Base-by-base conservation (phyloP, 2,329 filamentous ascomycete species). In the Phialemoniopsis sp. region DNA sequence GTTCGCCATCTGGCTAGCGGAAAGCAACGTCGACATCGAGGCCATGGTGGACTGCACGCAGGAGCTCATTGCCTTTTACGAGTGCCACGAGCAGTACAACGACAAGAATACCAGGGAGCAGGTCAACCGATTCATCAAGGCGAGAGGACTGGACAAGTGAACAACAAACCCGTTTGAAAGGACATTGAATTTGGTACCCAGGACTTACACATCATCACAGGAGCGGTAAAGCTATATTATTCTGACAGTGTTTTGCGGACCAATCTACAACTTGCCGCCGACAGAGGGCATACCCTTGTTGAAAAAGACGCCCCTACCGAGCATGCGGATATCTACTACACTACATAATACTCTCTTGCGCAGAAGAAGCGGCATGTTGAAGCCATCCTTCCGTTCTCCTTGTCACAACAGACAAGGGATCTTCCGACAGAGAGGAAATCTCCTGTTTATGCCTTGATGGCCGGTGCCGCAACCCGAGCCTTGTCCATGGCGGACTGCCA, bases 11-110 rank as follows among this genome's bases (percentile, higher is more conserved):
- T 96, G 89, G 85, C 70, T 95, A 41, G 86, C 89, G 1, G 89
- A 95, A 56, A 93, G 87, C 53, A 85, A 80, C 41, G 79, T 95
- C 32, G 87, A 94, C 52, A 85, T 95, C 53, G 80, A 87, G 48
- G 85, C 82, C 26, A 83, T 94, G 60, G 85, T 95, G 37, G 88
- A 95, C 61, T 89, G 86, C 54, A 91, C 87, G 1, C 90, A 96
- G 63, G 90, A 95, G 64, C 76, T 95, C 46, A 87, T 96, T 38
- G 90, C 87, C 4, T 78, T 95, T 46, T 95, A 95, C 57, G 87
- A 94, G 55, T 77, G 68, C 44, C 68, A 77, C 37, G 77, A 80
- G 53, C 69, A 76, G 49, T 80, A 78, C 48, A 78, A 78, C 46
- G 77, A 80, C 39, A 80, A 80, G 52, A 62, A 72, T 30, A 76